Evolutionary conservation across 1,284 basidiomycete genomes (phyloP), one percentile per base, ranked within the genome.

Genomic region (Boletus sp.): DNA sequence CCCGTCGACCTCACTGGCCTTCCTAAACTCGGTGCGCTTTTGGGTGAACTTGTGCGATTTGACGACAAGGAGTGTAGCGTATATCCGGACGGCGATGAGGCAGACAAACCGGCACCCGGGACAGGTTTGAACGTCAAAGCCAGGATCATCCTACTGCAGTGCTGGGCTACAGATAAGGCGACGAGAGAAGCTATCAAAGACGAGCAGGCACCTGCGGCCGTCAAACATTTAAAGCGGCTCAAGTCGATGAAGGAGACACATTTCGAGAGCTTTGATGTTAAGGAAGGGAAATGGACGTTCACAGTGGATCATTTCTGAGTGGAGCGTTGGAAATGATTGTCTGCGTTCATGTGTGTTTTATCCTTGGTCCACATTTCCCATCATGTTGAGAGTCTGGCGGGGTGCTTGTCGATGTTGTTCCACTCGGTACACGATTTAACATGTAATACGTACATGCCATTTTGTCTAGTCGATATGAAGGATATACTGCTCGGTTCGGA

Each of bases 1-100:
- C 83, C 91, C 0, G 95, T 99, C 48, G 94, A 99, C 65, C 78
- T 99, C 48, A 97, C 94, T 16, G 84, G 85, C 19, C 74, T 97
- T 42, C 74, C 83, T 16, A 88, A 86, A 59, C 78, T 99, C 37
- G 79, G 82, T 20, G 84, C 86, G 46, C 78, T 99, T 26, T 75
- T 93, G 5, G 96, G 94, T n/a, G 82, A 85, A 48, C 78, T 94
- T 52, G 82, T 99, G 33, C 78, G 87, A 44, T 94, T 99, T 64
- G 88, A 93, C 50, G 85, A 92, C 65, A 90, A 91, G 72, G 91
- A 96, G 66, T 90, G 91, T 60, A 85, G 82, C 48, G 93, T 99
- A 41, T 99, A 99, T 68, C 93, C 94, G 2, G 92, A 96, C 55
- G 83, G 81, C 48, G 84, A 85, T 46, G 81, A 86, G 17, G 77